Conservation (phyloP, 805 yeast genomes). For the Danielozyma ontarioensis region DNA sequence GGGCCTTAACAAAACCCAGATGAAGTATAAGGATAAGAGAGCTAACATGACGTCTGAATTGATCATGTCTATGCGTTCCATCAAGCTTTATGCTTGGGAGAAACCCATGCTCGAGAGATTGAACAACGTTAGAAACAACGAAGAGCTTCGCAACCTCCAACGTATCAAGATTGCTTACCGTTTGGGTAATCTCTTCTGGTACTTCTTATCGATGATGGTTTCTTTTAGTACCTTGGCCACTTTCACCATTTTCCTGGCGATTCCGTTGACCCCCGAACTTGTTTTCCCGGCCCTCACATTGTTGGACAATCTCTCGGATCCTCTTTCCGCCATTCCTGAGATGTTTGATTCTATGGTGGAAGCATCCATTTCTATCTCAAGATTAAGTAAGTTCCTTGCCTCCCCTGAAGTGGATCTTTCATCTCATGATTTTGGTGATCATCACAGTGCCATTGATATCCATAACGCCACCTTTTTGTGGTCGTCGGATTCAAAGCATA, state of each 20-base stretch:
- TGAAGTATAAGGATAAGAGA: conserved; percentile 59
- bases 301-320: conserved; percentile 53
- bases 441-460: conserved; percentile 36
- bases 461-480: conserved; percentile 52
- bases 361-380: conserved; percentile 50
- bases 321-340: conserved; percentile 55
- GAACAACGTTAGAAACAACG: conserved; percentile 48
- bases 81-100: conserved; percentile 70
- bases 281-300: conserved; percentile 65
- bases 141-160: conserved; percentile 49
- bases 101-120: conserved; percentile 53
- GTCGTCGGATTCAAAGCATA: conserved; percentile 23
- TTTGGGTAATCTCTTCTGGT: conserved; percentile 45
- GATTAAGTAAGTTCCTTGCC: conserved; percentile 46
- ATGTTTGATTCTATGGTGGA: conserved; percentile 54
- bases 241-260: conserved; percentile 40
- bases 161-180: conserved; percentile 36
- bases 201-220: conserved; percentile 59
- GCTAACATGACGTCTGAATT: conserved; percentile 57
- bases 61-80: conserved; percentile 53
- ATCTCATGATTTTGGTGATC: conserved; percentile 12
- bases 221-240: conserved; percentile 56
- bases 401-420: conserved; percentile 12
- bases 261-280: conserved; percentile 60
- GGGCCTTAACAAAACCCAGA: conserved; percentile 46